Percentiles rank a stretch among this genome's conserved stretches.
phyloP scores from a whole-genome alignment of 805 yeast genomes.

The Komagataella phaffii region DNA sequence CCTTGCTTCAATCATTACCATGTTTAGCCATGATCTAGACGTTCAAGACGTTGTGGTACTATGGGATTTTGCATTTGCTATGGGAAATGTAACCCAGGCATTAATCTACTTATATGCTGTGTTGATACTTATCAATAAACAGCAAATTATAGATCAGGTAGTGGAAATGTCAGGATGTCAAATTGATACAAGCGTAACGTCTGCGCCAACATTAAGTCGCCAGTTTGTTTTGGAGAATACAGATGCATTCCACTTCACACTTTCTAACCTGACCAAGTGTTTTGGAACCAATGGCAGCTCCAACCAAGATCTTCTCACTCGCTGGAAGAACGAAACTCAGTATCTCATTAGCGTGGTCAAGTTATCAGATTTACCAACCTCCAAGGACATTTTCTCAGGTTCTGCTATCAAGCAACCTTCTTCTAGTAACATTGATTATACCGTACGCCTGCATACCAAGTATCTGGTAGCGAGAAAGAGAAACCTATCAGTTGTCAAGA shows the following conservation, averaged over 20 bases:
- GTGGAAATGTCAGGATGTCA: conserved; percentile 13
- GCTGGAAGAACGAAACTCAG: neutral
- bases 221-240: neutral
- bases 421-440: neutral
- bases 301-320: neutral
- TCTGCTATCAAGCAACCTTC: neutral
- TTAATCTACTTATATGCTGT: conserved; percentile 52
- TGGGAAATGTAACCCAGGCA: conserved; percentile 34
- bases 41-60: conserved; percentile 37
- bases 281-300: neutral
- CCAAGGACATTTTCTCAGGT: neutral
- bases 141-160: conserved; percentile 23
- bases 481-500: neutral
- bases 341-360: neutral
- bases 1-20: conserved; percentile 63
- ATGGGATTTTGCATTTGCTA: conserved; percentile 56
- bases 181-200: conserved; percentile 5
- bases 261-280: neutral
- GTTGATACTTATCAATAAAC: conserved; percentile 31
- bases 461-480: neutral
- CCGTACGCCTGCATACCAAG: neutral
- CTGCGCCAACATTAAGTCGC: conserved; percentile 3
- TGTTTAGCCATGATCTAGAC: conserved; percentile 56
- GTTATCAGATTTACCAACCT: neutral
- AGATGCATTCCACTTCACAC: neutral